These are phyloP conservation scores for Groenewaldozyma tartarivorans DNA, from an alignment of 805 yeast species.

Conservation along the genomic window DNA sequence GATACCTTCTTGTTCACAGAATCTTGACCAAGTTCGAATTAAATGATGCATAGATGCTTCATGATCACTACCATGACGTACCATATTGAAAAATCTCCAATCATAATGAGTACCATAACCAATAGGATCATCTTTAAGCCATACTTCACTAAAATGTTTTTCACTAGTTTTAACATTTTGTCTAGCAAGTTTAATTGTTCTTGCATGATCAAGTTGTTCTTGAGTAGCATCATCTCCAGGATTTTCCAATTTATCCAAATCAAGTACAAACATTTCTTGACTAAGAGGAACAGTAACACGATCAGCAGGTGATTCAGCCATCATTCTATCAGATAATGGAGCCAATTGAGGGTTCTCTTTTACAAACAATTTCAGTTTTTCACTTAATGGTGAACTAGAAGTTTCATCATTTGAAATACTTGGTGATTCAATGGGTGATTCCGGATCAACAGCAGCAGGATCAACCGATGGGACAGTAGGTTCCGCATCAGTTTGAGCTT, in stretches of 20 bases:
- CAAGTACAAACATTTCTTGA: slow-evolving; percentile 11
- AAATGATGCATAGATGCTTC: slow-evolving; percentile 39
- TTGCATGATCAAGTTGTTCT: slow-evolving; percentile 10
- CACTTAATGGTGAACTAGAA: no score
- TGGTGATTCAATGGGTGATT: no score
- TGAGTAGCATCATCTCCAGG: slow-evolving; percentile 6
- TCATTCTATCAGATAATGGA: slow-evolving; percentile 1
- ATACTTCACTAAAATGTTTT: slow-evolving; percentile 18
- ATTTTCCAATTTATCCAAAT: slow-evolving; percentile 7
- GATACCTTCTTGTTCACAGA: slow-evolving; percentile 34
- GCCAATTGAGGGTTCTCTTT: no score
- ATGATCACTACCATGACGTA: slow-evolving; percentile 30
- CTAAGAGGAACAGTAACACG: slow-evolving; percentile 10
- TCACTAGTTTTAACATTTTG: slow-evolving; percentile 6
- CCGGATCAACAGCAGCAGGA: no score
- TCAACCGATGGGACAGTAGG: not conserved
- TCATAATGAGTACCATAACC: slow-evolving; percentile 38
- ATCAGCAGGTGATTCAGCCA: slow-evolving; percentile 4
- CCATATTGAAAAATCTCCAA: slow-evolving; percentile 53
- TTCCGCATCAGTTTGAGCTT: no score
- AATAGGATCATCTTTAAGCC: slow-evolving; percentile 12
- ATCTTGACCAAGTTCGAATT: slow-evolving; percentile 37
- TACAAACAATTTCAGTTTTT: no score
- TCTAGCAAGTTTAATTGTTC: slow-evolving; percentile 11
- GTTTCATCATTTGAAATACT: not conserved